Conservation (phyloP, 2,329 filamentous ascomycete species). For the Teratosphaeria nubilosa region DNA sequence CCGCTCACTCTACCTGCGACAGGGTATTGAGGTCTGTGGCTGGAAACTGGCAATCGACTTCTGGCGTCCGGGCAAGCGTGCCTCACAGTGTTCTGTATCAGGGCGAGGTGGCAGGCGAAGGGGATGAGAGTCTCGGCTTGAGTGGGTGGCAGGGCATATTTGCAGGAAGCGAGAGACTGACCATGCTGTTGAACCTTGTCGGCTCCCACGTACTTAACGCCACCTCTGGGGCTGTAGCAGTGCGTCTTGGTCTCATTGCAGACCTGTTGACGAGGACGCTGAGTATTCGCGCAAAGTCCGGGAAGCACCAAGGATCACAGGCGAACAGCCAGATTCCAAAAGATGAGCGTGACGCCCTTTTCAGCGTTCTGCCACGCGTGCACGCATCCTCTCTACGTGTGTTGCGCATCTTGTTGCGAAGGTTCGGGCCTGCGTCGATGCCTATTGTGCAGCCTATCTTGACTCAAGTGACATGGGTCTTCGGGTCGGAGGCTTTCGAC, state of each 20-base stretch:
- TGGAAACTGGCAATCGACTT: constrained; percentile 69
- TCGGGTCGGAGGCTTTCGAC: constrained; percentile 31
- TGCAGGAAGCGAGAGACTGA: constrained; percentile 59
- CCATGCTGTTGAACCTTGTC: constrained; percentile 56
- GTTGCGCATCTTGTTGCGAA: constrained; percentile 45
- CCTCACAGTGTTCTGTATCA: constrained; percentile 8
- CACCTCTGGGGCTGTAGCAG: constrained; percentile 54
- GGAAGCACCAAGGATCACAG: constrained; percentile 40
- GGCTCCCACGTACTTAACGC: constrained; percentile 51
- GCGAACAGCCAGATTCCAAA: constrained; percentile 63
- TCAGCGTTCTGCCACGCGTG: constrained; percentile 60
- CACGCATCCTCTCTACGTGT: constrained; percentile 62
- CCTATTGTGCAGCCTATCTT: constrained; percentile 55
- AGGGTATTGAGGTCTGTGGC: constrained; percentile 67
- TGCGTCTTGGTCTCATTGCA: constrained; percentile 58
- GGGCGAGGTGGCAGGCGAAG: constrained; percentile 12
- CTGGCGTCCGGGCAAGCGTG: constrained; percentile 27
- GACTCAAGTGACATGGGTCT: constrained; percentile 55
- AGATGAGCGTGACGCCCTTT: constrained; percentile 74
- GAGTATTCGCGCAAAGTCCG: constrained; percentile 40
- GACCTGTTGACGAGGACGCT: constrained; percentile 63
- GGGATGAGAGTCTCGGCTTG: constrained; percentile 37
- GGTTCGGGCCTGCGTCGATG: constrained; percentile 48
- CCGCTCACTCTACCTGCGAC: constrained; percentile 62
- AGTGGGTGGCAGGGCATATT: constrained; percentile 64